These are phyloP conservation scores for Takashimella tepidaria DNA, from an alignment of 1,284 basidiomycete species.

Conservation along the genomic window DNA sequence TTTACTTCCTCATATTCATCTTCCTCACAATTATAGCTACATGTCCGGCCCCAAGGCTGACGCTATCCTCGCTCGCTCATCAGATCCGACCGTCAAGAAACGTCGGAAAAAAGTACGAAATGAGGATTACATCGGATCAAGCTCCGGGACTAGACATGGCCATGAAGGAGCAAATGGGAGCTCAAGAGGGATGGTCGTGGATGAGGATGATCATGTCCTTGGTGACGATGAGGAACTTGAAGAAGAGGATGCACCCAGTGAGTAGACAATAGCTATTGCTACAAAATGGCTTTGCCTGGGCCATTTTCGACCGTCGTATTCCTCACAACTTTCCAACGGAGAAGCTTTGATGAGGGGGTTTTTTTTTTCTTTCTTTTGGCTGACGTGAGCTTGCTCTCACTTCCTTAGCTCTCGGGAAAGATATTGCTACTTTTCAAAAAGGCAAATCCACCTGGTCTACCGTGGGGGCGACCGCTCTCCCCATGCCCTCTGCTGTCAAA, in stretches of 20 bases:
- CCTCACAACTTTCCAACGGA: too few relatives aligned
- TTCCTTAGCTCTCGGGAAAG: conserved; percentile 41
- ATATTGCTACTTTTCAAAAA: conserved; percentile 37
- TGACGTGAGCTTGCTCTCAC: too few relatives aligned
- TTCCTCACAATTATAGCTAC: conserved; percentile 56
- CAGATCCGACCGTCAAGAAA: conserved; percentile 53
- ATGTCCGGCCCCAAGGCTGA: conserved; percentile 97
- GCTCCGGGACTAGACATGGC: conserved; percentile 18
- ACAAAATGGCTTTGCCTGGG: too few relatives aligned
- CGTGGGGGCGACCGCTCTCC: conserved; percentile 29
- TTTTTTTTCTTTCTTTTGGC: too few relatives aligned
- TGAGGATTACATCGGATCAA: conserved; percentile 48
- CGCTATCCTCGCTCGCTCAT: conserved; percentile 72
- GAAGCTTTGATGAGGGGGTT: too few relatives aligned
- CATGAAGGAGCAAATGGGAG: conserved; percentile 39
- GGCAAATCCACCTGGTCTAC: conserved; percentile 39
- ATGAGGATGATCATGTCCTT: conserved; percentile 25
- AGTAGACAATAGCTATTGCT: too few relatives aligned
- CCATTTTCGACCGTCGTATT: too few relatives aligned
- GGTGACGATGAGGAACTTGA: conserved; percentile 35
- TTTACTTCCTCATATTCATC: background rate
- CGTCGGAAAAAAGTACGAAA: conserved; percentile 67
- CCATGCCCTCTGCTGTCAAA: conserved; percentile 21
- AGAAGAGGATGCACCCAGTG: conserved; percentile 48
- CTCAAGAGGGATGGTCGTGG: conserved; percentile 53